These are phyloP conservation scores for Trichomonas gallinae DNA, from an alignment of 208 protist species.

Conservation along the genomic window DNA sequence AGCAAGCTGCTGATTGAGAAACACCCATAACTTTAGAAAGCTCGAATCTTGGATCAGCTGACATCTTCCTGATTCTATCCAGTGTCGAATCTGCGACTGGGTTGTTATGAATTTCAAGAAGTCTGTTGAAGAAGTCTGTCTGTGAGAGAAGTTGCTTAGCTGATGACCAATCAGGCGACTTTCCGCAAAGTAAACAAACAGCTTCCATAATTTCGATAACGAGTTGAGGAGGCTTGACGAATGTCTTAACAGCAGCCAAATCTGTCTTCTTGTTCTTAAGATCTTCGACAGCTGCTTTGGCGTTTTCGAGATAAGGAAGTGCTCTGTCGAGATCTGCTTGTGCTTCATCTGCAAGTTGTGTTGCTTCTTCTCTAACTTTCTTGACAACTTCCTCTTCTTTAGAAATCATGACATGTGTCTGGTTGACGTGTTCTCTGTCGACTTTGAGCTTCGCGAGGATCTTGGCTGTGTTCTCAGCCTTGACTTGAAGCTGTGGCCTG, in stretches of 20 bases:
- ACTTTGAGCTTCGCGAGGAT: constrained; percentile 14
- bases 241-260: constrained; percentile 18
- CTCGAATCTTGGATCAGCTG: constrained; percentile 54
- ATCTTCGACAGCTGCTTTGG: constrained; percentile 8
- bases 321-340: constrained; percentile 14
- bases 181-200: background rate
- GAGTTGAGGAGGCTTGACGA: background rate
- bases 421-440: background rate
- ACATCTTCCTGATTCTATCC: constrained; percentile 77
- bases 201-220: constrained; percentile 22
- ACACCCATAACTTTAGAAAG: background rate
- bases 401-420: background rate
- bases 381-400: background rate
- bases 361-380: background rate
- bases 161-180: background rate
- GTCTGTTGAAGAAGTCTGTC: constrained; percentile 77
- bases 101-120: constrained; percentile 83
- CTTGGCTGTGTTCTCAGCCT: background rate
- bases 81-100: constrained; percentile 79
- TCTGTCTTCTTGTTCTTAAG: constrained; percentile 5
- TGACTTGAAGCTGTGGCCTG: background rate
- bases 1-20: constrained; percentile 40
- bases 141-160: constrained; percentile 54
- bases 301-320: background rate
- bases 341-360: background rate